Conservation (phyloP, 2,329 filamentous ascomycete genomes). For the Penicillium sp. region DNA sequence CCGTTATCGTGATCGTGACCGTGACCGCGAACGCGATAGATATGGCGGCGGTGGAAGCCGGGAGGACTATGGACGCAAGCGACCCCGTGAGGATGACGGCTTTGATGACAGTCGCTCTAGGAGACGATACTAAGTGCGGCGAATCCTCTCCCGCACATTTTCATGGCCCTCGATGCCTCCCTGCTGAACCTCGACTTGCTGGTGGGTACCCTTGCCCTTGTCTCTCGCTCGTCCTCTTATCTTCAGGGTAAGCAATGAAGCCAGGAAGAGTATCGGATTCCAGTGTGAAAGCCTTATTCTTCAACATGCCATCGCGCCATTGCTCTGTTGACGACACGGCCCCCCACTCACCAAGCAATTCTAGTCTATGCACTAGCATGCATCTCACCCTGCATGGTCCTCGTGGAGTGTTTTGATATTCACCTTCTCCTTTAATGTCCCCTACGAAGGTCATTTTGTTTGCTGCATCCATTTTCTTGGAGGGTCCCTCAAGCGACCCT, state of each 20-base stretch:
- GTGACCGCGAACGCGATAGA: constrained; percentile 43
- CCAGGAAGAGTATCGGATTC: constrained; percentile 19
- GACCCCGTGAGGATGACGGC: constrained; percentile 68
- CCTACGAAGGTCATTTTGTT: constrained; percentile 22
- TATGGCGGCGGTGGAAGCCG: constrained; percentile 39
- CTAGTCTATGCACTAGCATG: background rate
- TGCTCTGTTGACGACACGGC: background rate
- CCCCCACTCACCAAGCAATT: background rate
- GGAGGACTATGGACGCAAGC: constrained; percentile 55
- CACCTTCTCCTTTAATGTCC: constrained; percentile 24
- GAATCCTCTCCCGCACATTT: background rate
- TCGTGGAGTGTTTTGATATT: constrained; percentile 15
- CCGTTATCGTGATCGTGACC: constrained; percentile 40
- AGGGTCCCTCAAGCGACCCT: constrained; percentile 19
- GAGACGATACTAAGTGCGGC: constrained; percentile 50
- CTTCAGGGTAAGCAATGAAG: constrained; percentile 34
- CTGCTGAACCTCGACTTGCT: constrained; percentile 32
- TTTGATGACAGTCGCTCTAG: constrained; percentile 68
- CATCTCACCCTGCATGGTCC: constrained; percentile 1
- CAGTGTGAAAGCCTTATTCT: constrained; percentile 26
- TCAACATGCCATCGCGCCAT: background rate
- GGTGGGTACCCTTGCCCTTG: constrained; percentile 40
- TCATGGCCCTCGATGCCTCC: constrained; percentile 13
- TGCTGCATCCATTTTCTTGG: constrained; percentile 20
- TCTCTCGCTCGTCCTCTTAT: constrained; percentile 22